Evolutionary conservation across 345 rosid genomes (phyloP).

Genomic region (Cardamine resedifolia): DNA sequence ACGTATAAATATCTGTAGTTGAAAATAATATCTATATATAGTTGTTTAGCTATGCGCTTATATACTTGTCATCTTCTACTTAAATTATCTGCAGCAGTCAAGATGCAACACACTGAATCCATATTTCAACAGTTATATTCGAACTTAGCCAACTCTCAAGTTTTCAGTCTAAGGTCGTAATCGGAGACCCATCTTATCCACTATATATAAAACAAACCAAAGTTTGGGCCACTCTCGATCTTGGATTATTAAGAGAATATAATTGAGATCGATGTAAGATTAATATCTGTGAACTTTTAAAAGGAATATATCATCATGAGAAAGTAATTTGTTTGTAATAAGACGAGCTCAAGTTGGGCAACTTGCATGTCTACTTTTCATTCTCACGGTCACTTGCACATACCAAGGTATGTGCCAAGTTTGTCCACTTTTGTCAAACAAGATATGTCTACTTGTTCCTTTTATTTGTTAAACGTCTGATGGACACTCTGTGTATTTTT

Average conservation of each 20-base stretch:
- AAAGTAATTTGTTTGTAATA: slow-evolving; percentile 25
- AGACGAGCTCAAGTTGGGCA: slow-evolving; percentile 37
- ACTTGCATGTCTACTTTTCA: slow-evolving; percentile 34
- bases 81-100: neutral
- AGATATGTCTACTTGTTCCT: slow-evolving; percentile 31
- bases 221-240: slow-evolving; percentile 23
- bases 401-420: slow-evolving; percentile 26
- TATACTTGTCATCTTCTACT: slow-evolving; percentile 21
- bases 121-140: slow-evolving; percentile 21
- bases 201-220: slow-evolving; percentile 18
- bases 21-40: too few relatives aligned
- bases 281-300: neutral
- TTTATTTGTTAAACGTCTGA: slow-evolving; percentile 8
- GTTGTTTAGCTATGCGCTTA: neutral
- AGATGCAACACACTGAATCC: slow-evolving; percentile 28
- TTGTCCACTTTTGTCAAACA: slow-evolving; percentile 30
- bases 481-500: neutral
- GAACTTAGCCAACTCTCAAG: slow-evolving; percentile 20
- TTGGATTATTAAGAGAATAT: neutral
- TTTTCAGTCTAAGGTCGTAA: slow-evolving; percentile 27
- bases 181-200: slow-evolving; percentile 33
- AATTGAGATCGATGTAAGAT: neutral
- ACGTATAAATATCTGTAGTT: too few relatives aligned
- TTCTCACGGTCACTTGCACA: slow-evolving; percentile 25
- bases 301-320: slow-evolving; percentile 24